Conservation (phyloP, 257 asterid species). For the Nyctanthes arbortristis region DNA sequence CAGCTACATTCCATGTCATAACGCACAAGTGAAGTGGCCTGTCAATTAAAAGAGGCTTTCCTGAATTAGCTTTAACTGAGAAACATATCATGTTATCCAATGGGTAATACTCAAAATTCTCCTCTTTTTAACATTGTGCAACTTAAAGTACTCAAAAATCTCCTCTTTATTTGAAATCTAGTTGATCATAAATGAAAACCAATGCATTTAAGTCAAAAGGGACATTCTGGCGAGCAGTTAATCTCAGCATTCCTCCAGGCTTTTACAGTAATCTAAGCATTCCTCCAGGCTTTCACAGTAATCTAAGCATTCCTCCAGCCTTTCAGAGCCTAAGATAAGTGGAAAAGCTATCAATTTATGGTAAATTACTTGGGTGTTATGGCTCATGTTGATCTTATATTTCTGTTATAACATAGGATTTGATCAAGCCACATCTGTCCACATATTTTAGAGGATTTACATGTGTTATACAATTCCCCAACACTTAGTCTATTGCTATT, state of each 20-base stretch:
- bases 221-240: conserved; percentile 19
- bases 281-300: conserved; percentile 1
- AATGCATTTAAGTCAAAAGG: conserved; percentile 8
- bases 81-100: too few relatives aligned
- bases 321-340: conserved; percentile 16
- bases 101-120: background rate
- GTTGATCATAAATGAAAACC: background rate
- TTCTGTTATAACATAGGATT: too few relatives aligned
- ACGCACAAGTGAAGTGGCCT: conserved; percentile 95
- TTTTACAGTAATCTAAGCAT: too few relatives aligned
- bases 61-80: too few relatives aligned
- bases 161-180: background rate
- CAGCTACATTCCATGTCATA: conserved; percentile 89
- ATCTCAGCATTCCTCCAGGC: conserved; percentile 15
- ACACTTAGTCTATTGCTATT: too few relatives aligned
- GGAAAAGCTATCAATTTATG: background rate
- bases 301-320: too few relatives aligned
- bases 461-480: too few relatives aligned
- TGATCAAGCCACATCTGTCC: too few relatives aligned
- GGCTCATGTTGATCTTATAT: too few relatives aligned
- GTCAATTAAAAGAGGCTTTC: conserved; percentile 35
- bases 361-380: conserved; percentile 1
- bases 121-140: background rate
- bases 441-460: too few relatives aligned
- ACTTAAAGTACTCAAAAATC: background rate